Percentiles rank a stretch among this genome's conserved stretches.
phyloP scores from a whole-genome alignment of 192 early-diverging fungal genomes.

The Globomyces pollinis-pini region DNA sequence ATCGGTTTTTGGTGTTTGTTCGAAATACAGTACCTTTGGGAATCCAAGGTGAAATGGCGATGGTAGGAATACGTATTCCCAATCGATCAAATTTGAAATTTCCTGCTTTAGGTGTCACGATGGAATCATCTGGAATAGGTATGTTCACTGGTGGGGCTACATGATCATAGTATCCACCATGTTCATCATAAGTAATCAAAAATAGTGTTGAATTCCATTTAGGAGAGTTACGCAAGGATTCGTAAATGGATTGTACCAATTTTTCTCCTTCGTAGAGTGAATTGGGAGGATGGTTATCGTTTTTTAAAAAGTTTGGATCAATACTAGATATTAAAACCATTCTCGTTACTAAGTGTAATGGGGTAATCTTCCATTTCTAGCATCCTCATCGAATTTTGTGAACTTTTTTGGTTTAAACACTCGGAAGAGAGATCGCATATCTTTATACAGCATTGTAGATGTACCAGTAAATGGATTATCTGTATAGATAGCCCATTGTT shows the following conservation, averaged over 20 bases:
- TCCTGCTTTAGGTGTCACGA: background rate
- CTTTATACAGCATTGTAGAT: slow-evolving; percentile 14
- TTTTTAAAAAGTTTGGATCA: slow-evolving; percentile 16
- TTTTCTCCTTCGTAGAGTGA: slow-evolving; percentile 23
- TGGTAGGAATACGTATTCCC: slow-evolving; percentile 42
- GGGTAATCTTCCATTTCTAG: slow-evolving; percentile 18
- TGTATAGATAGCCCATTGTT: slow-evolving; percentile 18
- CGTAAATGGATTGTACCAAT: slow-evolving; percentile 33
- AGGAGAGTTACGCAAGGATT: slow-evolving; percentile 33
- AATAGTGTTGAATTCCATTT: slow-evolving; percentile 40
- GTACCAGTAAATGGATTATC: slow-evolving; percentile 5
- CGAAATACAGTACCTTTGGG: slow-evolving; percentile 22
- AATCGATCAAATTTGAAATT: slow-evolving; percentile 38
- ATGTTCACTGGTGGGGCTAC: slow-evolving; percentile 33
- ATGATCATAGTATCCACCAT: slow-evolving; percentile 43
- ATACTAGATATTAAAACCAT: slow-evolving; percentile 18
- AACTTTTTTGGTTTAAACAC: slow-evolving; percentile 17
- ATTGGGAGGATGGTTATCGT: slow-evolving; percentile 14
- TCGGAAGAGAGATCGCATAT: slow-evolving; percentile 7
- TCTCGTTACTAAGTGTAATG: slow-evolving; percentile 13
- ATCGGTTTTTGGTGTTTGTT: slow-evolving; percentile 9
- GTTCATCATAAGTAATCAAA: slow-evolving; percentile 44
- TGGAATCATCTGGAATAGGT: slow-evolving; percentile 32
- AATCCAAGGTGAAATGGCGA: slow-evolving; percentile 37
- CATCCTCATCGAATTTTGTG: slow-evolving; percentile 17